phyloP scores from a whole-genome alignment of 164 flowering plant species.

The Vitis rupestris region DNA sequence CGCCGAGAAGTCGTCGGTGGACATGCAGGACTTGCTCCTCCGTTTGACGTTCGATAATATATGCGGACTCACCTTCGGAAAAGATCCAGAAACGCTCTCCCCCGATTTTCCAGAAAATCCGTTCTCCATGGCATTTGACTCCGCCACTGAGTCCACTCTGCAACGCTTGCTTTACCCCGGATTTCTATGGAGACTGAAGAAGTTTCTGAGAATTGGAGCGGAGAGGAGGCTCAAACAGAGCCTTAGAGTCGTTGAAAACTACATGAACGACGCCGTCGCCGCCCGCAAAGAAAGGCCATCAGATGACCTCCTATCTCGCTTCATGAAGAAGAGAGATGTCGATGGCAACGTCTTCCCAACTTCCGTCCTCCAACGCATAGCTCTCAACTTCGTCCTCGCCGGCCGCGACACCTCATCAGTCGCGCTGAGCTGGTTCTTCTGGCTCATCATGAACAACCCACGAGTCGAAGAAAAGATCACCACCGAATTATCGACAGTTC shows the following conservation, averaged over 20 bases:
- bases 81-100: conserved; percentile 80
- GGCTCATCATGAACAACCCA: conserved; percentile 64
- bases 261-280: conserved; percentile 60
- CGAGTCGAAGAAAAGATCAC: conserved; percentile 58
- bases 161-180: conserved; percentile 71
- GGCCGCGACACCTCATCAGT: conserved; percentile 95
- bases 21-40: conserved; percentile 74
- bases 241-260: conserved; percentile 53
- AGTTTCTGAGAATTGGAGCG: conserved; percentile 44
- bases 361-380: conserved; percentile 61
- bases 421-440: conserved; percentile 90
- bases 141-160: conserved; percentile 79
- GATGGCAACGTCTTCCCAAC: conserved; percentile 48
- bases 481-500: conserved; percentile 49
- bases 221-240: conserved; percentile 48
- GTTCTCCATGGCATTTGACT: conserved; percentile 71
- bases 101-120: conserved; percentile 68
- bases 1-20: conserved; percentile 38
- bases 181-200: conserved; percentile 68
- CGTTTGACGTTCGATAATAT: conserved; percentile 87
- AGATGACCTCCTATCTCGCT: conserved; percentile 77
- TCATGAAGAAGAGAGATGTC: conserved; percentile 65
- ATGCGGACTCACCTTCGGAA: conserved; percentile 83
- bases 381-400: conserved; percentile 88
- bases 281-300: conserved; percentile 59